Base-by-base conservation (phyloP, 257 asterid genomes). In the Capsicum pubescens region DNA sequence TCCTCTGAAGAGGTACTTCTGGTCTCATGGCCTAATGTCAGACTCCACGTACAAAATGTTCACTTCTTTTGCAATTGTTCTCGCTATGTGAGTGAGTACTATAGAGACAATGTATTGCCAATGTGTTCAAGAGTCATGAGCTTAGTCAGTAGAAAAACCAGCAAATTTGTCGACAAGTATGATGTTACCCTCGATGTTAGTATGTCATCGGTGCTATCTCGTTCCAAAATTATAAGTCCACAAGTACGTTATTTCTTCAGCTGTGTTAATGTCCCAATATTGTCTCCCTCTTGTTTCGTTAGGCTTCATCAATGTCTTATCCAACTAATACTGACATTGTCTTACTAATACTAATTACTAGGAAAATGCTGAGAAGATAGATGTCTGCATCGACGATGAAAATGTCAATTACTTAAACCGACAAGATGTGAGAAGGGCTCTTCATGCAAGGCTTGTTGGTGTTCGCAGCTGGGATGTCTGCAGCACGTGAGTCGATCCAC, bases 21-120 rank as follows among this genome's bases (percentile, higher is more conserved):
- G 97, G 97, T 93, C 97, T 67, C 97, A 93, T 77, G 97, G 97
- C 19, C 84, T 93, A 66, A 91, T 93, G 86, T 93, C 97, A 48
- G 95, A 93, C 82, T 78, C 92, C 9, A 91, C 95, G 0, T 91
- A 91, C 87, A 87, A 50, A 63, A 59, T 91, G 85, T 91, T 93
- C 88, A 89, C 92, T 84, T 86, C 88, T 12, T 81, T 48, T 93
- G 97, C 83, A 93, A 93, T 86, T 91, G 90, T 82, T 92, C 97
- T 1, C 89, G 32, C 32, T 26, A 26, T 26, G 32, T 26, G 32
- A 26, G 32, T 26, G 32, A 26, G 32, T 26, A 26, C 32, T 26
- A 26, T 26, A 26, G 32, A 26, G 32, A 26, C 32, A 26, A 26
- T 1, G 32, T 1, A 26, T 26, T 1, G 32, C 32, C 32, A 26